Evolutionary conservation across 805 yeast species (phyloP), one percentile per base, ranked within the genome.

Genomic region (Deakozyma indianensis): DNA sequence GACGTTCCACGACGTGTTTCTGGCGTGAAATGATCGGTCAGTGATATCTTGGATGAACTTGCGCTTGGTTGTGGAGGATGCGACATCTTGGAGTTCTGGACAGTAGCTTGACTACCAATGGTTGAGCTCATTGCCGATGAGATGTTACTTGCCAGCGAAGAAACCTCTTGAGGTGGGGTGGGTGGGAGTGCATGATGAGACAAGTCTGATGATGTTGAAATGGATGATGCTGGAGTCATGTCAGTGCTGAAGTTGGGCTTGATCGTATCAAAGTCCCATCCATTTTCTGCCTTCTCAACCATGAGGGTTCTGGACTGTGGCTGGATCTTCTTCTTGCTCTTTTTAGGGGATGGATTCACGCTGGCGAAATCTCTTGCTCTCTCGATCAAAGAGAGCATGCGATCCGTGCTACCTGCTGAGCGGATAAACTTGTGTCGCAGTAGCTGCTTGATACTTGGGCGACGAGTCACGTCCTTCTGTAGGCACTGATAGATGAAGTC

Each of bases 401-500:
- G 38, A n/a, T 32, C 38, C 5, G 38, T 32, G 18, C 18, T 11
- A 14, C 38, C 38, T 5, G 38, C 38, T 32, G 38, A 32, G 11
- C 38, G 38, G 18, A 81, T 61, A 53, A 81, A 90, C 44, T 70
- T 70, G 57, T 83, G 94, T 47, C 69, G 74, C 44, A 85, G 60
- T 22, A 90, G 66, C 22, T 65, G 69, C 22, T 65, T 64, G 0
- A 94, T 85, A 15, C 71, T 69, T 0, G 90, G 83, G 48, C 98
- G 67, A 41, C 68, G 63, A 14, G 60, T 60, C 23, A 94, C 88
- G 50, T 80, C 77, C 59, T 78, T 83, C 35, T 76, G 74, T 45
- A 92, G 68, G 61, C 96, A 90, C 45, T 62, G 62, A 22, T 62
- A 60, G 21, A 86, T 77, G 62, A 92, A 90, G 53, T 74, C 80